Evolutionary conservation across 164 flowering plant species (phyloP).

Genomic region (Brasenia schreberi): DNA sequence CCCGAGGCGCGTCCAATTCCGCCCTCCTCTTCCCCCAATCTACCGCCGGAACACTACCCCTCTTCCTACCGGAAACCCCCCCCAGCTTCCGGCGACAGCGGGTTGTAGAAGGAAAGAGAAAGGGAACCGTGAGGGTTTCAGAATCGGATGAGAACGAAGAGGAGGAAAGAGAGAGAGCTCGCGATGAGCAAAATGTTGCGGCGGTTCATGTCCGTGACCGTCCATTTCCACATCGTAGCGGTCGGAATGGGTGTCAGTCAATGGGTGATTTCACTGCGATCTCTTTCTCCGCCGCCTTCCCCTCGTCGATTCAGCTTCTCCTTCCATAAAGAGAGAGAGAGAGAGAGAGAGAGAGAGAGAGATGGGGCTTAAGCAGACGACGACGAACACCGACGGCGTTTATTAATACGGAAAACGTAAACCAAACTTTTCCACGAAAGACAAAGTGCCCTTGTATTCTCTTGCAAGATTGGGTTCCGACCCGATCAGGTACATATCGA

Average conservation of each 20-base stretch:
- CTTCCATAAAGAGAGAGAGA: neutral
- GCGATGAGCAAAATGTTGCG: constrained; percentile 23
- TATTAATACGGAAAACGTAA: no score
- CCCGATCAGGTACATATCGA: no score
- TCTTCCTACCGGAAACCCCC: neutral
- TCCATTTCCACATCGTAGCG: neutral
- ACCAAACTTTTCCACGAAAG: no score
- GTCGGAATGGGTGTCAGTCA: neutral
- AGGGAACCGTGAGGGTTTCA: constrained; percentile 17
- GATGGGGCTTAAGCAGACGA: no score
- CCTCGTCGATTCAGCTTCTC: neutral
- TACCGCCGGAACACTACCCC: constrained; percentile 4
- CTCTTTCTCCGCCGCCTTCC: neutral
- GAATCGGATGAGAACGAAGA: constrained; percentile 21
- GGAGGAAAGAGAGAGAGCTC: constrained; percentile 28
- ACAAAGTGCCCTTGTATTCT: no score
- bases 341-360: no score
- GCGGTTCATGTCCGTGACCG: constrained; percentile 35
- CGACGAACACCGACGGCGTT: no score
- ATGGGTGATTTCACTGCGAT: neutral
- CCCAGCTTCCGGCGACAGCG: constrained; percentile 2
- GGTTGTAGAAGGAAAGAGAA: constrained; percentile 10
- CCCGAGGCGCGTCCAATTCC: constrained; percentile 34
- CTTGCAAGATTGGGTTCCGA: no score
- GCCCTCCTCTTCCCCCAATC: constrained; percentile 8